Conservation (phyloP, 257 asterid genomes). For the Ilex asprella region DNA sequence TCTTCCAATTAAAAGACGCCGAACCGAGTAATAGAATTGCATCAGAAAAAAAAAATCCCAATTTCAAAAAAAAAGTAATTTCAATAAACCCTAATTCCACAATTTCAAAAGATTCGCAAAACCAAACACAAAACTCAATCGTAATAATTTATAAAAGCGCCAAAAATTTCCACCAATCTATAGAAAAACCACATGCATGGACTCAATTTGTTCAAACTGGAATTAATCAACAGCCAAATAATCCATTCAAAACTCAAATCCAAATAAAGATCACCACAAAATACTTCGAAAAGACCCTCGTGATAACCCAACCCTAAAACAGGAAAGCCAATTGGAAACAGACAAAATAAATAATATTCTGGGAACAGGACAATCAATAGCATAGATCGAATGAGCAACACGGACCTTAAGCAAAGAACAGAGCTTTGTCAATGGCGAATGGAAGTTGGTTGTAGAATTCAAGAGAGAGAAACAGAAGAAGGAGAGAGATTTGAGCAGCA, state of each 20-base stretch:
- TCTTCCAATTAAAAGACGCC: constrained; percentile 4
- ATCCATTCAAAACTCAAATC: constrained; percentile 17
- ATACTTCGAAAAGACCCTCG: constrained; percentile 14
- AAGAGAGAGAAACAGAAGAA: constrained; percentile 26
- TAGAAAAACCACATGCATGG: constrained; percentile 1
- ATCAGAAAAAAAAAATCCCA: constrained; percentile 12
- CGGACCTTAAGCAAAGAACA: constrained; percentile 22
- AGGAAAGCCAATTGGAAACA: constrained; percentile 2
- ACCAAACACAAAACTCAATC: constrained; percentile 7
- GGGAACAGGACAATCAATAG: constrained; percentile 5
- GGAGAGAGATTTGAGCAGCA: constrained; percentile 24
- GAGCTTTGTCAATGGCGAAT: not conserved
- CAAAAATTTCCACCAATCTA: constrained; percentile 4
- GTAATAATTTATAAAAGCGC: constrained; percentile 10
- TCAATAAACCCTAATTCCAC: constrained; percentile 36
- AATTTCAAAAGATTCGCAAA: constrained; percentile 5
- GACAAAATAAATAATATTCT: constrained; percentile 17
- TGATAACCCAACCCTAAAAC: constrained; percentile 25
- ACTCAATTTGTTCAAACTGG: constrained; percentile 6
- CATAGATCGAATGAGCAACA: constrained; percentile 26
- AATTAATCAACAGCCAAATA: constrained; percentile 15
- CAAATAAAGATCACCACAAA: constrained; percentile 8
- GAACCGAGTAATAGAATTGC: not conserved
- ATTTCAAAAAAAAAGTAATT: constrained; percentile 12
- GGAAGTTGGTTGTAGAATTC: constrained; percentile 16